These are phyloP conservation scores for Myxozyma lipomycoides DNA, from an alignment of 805 yeast species.

Conservation along the genomic window DNA sequence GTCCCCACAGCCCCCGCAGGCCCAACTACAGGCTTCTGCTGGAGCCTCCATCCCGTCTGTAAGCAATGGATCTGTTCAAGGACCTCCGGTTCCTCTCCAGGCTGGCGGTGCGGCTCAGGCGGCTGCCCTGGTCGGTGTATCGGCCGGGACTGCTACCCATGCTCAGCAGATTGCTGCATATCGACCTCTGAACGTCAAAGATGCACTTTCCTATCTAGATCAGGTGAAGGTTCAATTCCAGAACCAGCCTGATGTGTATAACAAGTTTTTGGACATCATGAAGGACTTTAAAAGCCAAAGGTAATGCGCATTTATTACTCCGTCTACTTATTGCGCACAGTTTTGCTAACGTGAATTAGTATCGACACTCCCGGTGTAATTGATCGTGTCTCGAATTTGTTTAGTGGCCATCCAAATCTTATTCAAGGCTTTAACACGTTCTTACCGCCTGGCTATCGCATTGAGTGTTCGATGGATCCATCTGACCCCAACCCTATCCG, in stretches of 20 bases:
- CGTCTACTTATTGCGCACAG: background rate
- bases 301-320: slow-evolving; percentile 40
- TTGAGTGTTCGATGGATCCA: slow-evolving; percentile 86
- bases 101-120: slow-evolving; percentile 2
- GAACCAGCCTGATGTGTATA: slow-evolving; percentile 91
- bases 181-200: slow-evolving; percentile 85
- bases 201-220: slow-evolving; percentile 90
- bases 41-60: background rate
- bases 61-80: background rate
- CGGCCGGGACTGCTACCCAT: slow-evolving; percentile 28
- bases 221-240: slow-evolving; percentile 92
- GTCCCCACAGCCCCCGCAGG: slow-evolving; percentile 26
- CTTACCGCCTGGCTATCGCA: slow-evolving; percentile 90
- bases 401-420: slow-evolving; percentile 84
- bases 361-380: slow-evolving; percentile 99
- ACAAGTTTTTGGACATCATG: slow-evolving; percentile 95
- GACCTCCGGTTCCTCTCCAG: background rate
- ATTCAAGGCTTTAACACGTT: slow-evolving; percentile 98
- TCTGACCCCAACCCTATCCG: slow-evolving; percentile 87
- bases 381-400: slow-evolving; percentile 85
- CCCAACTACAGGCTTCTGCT: slow-evolving; percentile 13
- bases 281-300: slow-evolving; percentile 95
- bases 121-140: background rate
- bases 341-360: slow-evolving; percentile 15
- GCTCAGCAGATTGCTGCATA: slow-evolving; percentile 32